These are phyloP conservation scores for Pterulicium gracile DNA, from an alignment of 1,284 basidiomycete genomes.

Conservation along the genomic window DNA sequence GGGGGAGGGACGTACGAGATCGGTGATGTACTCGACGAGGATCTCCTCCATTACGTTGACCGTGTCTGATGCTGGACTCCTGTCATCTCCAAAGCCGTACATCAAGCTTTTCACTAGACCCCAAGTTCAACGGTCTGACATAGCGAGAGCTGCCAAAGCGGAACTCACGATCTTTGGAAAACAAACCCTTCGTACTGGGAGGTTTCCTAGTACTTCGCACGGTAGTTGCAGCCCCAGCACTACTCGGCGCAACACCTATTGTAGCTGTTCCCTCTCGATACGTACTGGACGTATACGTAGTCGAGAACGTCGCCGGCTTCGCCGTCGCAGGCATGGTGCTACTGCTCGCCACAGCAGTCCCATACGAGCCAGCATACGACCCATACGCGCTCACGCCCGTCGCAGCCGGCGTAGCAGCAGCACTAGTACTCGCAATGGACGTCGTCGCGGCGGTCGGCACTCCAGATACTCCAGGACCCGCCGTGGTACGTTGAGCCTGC, in stretches of 20 bases:
- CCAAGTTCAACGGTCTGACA: slow-evolving; percentile 8
- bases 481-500: background rate
- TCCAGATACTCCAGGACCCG: too few relatives aligned
- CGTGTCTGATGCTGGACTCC: slow-evolving; percentile 77
- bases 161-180: slow-evolving; percentile 66
- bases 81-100: slow-evolving; percentile 93
- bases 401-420: background rate
- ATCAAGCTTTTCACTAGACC: slow-evolving; percentile 72
- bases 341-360: background rate
- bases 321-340: background rate
- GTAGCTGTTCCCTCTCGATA: slow-evolving; percentile 18
- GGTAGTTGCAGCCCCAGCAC: slow-evolving; percentile 24
- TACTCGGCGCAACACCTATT: slow-evolving; percentile 32
- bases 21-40: slow-evolving; percentile 82
- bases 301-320: background rate
- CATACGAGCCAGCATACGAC: background rate
- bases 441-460: too few relatives aligned
- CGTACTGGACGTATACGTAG: background rate
- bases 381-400: background rate
- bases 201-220: slow-evolving; percentile 43
- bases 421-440: background rate
- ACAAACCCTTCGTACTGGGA: slow-evolving; percentile 58
- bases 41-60: slow-evolving; percentile 93
- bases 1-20: slow-evolving; percentile 58
- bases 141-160: slow-evolving; percentile 1